Base-by-base conservation (phyloP, 2,329 filamentous ascomycete genomes). In the Didymella pomorum region DNA sequence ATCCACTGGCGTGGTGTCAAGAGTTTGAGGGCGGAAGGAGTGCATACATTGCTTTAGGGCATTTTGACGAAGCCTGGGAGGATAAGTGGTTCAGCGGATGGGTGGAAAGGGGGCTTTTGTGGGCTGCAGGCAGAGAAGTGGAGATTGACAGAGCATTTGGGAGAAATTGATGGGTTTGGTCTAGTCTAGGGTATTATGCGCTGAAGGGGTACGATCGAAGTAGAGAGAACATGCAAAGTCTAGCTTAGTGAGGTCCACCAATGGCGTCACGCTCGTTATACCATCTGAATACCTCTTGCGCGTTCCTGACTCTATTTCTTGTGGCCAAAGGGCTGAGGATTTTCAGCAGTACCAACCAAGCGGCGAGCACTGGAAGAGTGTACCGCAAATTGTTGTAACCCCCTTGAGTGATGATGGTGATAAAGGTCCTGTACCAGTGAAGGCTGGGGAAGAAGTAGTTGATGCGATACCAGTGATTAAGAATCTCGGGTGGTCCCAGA, bases 1-100 rank as follows among this genome's bases (percentile, higher is more conserved):
- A 73, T 60, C 71, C 71, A 23, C 57, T 73, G 21, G 62, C 55
- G 21, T 73, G 71, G 71, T 72, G 59, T 62, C 71, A 73, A 53
- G 66, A 73, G 25, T 67, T 71, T 61, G 66, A 71, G 12, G 68
- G 70, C 7, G 67, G 68, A 12, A 69, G 66, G 42, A 56, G 59
- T 11, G 68, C 55, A 9, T 73, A 62, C 26, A 66, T 62, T 16
- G 68, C 67, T 4, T 49, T 72, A 41, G 71, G 71, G 3, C 70
- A 73, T 64, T 73, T 72, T 49, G 65, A 68, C 44, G 64, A 67
- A 45, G 69, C 69, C 31, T 73, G 67, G 61, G 52, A 42, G 37
- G 64, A 68, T 48, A 56, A 52, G 33, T 73, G 71, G 71, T 73
- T 62, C 44, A 47, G 65, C 6, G 62, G 45, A 4, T 41, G 61